phyloP scores from a whole-genome alignment of 2,329 filamentous ascomycete species.

The Ampelomyces quisqualis region DNA sequence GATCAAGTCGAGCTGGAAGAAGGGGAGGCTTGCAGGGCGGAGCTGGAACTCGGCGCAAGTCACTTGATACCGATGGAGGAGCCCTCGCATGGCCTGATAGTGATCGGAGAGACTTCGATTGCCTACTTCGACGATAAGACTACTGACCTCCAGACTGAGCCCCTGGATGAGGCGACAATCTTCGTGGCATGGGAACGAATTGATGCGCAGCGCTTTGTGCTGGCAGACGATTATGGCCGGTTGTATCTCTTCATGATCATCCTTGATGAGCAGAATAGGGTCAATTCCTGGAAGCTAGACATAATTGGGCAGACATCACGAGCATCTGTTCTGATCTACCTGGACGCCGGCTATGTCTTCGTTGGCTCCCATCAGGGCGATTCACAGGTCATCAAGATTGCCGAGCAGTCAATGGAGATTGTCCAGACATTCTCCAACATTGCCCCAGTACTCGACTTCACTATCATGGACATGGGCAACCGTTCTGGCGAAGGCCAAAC shows the following conservation, averaged over 20 bases:
- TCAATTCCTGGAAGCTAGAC: conserved; percentile 71
- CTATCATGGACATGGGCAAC: conserved; percentile 93
- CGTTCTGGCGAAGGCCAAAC: conserved; percentile 74
- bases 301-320: conserved; percentile 69
- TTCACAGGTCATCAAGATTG: conserved; percentile 74
- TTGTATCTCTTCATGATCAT: conserved; percentile 82
- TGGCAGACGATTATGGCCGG: conserved; percentile 87
- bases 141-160: conserved; percentile 64
- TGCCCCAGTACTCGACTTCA: conserved; percentile 88
- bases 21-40: conserved; percentile 52
- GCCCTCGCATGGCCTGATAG: conserved; percentile 54
- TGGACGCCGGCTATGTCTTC: conserved; percentile 73
- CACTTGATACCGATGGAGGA: conserved; percentile 62
- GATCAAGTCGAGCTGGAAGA: conserved; percentile 58
- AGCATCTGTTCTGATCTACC: conserved; percentile 75
- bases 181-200: conserved; percentile 91
- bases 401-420: conserved; percentile 62
- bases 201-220: conserved; percentile 77
- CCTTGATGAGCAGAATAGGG: conserved; percentile 62
- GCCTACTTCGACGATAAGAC: conserved; percentile 80
- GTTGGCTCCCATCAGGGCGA: conserved; percentile 92
- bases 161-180: conserved; percentile 72
- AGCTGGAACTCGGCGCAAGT: conserved; percentile 61
- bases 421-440: conserved; percentile 81
- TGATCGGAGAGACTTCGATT: conserved; percentile 65